phyloP scores from a whole-genome alignment of 2,329 filamentous ascomycete genomes.

The Beauveria varroae region DNA sequence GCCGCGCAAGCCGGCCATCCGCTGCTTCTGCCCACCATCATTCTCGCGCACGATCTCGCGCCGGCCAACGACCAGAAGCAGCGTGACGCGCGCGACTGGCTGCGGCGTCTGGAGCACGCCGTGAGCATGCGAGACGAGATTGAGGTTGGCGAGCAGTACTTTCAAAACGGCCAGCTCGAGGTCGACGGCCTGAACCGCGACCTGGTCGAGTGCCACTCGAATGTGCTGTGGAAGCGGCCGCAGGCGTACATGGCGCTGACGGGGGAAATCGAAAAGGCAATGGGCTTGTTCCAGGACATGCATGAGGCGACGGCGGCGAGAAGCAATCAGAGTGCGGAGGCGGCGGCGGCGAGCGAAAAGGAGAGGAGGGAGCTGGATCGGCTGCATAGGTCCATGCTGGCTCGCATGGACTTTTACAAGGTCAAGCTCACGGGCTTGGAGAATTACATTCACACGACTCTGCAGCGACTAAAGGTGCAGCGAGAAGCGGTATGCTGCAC shows the following conservation, averaged over 20 bases:
- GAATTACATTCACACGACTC: slow-evolving; percentile 54
- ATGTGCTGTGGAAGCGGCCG: slow-evolving; percentile 56
- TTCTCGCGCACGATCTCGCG: slow-evolving; percentile 51
- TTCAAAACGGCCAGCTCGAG: slow-evolving; percentile 45
- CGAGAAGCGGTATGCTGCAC: slow-evolving; percentile 45
- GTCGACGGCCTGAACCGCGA: slow-evolving; percentile 54
- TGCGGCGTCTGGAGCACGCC: slow-evolving; percentile 53
- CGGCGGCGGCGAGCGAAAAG: slow-evolving; percentile 18
- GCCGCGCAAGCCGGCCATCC: slow-evolving; percentile 46
- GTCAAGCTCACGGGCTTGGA: slow-evolving; percentile 55
- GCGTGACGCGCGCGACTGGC: slow-evolving; percentile 55
- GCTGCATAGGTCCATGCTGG: slow-evolving; percentile 45
- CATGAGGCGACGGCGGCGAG: slow-evolving; percentile 15
- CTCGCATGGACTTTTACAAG: slow-evolving; percentile 51
- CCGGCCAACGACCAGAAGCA: slow-evolving; percentile 52
- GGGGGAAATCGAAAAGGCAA: slow-evolving; percentile 39
- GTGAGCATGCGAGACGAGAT: slow-evolving; percentile 55
- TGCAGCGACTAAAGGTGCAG: slow-evolving; percentile 54
- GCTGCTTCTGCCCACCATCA: slow-evolving; percentile 49
- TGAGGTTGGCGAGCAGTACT: slow-evolving; percentile 46
- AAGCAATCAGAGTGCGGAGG: slow-evolving; percentile 12
- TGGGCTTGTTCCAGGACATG: slow-evolving; percentile 34
- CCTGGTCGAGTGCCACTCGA: slow-evolving; percentile 55
- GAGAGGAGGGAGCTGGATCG: slow-evolving; percentile 30
- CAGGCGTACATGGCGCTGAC: slow-evolving; percentile 52